A percentile compares a stretch with the other conserved stretches of the same genome.
phyloP scores from a whole-genome alignment of 225 moss, liverwort and hornwort species.

The Straminergon stramineum region DNA sequence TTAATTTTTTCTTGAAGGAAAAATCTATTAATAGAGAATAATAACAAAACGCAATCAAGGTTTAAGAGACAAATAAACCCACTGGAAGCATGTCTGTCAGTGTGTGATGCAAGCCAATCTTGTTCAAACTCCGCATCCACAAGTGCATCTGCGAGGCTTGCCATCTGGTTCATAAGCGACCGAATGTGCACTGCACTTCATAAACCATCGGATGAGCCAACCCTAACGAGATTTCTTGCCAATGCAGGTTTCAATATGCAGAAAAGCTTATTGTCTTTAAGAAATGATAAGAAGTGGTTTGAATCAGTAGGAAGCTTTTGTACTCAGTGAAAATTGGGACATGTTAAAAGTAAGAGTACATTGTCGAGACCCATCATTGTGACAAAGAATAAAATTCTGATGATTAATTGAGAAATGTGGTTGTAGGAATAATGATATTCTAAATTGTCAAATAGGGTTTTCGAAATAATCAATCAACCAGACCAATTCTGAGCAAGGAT shows the following conservation, averaged over 20 bases:
- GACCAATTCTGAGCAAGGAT: not conserved
- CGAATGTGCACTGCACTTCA: conserved; percentile 25
- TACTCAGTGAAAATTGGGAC: not conserved
- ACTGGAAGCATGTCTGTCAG: conserved; percentile 16
- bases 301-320: not conserved
- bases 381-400: not conserved
- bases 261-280: not conserved
- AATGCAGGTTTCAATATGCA: not conserved
- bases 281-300: not conserved
- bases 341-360: not conserved
- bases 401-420: not conserved
- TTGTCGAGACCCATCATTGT: too few relatives aligned
- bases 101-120: conserved; percentile 40
- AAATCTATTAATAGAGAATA: too few relatives aligned
- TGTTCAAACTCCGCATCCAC: conserved; percentile 50
- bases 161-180: conserved; percentile 32
- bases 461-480: not conserved
- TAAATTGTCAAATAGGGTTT: not conserved
- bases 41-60: not conserved
- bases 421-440: not conserved
- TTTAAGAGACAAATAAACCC: not conserved
- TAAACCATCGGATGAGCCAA: not conserved
- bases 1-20: too few relatives aligned
- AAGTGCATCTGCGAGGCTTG: conserved; percentile 34
- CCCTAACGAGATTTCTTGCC: not conserved